Conservation (phyloP, 2,329 filamentous ascomycete species). For the Proliferodiscus dingleyae region DNA sequence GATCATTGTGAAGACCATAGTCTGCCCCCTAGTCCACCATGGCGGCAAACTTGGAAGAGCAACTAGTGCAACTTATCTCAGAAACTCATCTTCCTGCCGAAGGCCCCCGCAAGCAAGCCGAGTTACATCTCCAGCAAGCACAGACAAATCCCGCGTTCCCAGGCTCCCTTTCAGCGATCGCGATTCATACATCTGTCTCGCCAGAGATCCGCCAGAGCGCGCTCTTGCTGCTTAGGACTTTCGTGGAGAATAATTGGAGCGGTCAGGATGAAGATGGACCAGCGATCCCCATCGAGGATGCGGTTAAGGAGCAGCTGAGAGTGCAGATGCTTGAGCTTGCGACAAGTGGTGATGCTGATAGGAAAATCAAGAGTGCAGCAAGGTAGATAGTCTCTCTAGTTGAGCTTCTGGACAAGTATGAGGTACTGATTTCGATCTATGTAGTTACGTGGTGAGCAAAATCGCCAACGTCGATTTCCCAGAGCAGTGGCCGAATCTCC, state of each 20-base stretch:
- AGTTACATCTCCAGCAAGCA: constrained; percentile 48
- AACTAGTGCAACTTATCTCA: constrained; percentile 81
- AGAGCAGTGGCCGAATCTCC: constrained; percentile 86
- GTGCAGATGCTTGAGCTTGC: constrained; percentile 72
- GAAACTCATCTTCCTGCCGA: constrained; percentile 78
- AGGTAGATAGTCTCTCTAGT: constrained; percentile 55
- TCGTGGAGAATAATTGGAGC: constrained; percentile 82
- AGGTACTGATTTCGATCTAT: background rate
- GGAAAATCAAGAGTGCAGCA: constrained; percentile 83
- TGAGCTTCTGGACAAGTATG: background rate
- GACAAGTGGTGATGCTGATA: constrained; percentile 63
- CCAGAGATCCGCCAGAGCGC: constrained; percentile 77
- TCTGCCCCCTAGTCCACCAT: too few species aligned
- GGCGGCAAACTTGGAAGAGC: constrained; percentile 71
- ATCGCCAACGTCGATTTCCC: constrained; percentile 92
- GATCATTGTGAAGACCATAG: too few species aligned
- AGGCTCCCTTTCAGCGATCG: constrained; percentile 73
- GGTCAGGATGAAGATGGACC: constrained; percentile 60
- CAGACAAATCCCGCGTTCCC: constrained; percentile 63
- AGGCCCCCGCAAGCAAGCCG: constrained; percentile 76
- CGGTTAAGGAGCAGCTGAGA: constrained; percentile 68
- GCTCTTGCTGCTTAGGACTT: constrained; percentile 72
- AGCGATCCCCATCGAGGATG: constrained; percentile 64
- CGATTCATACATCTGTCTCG: constrained; percentile 67
- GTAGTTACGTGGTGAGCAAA: constrained; percentile 80